Conservation (phyloP, 2,329 filamentous ascomycete genomes). For the Emydomyces testavorans region DNA sequence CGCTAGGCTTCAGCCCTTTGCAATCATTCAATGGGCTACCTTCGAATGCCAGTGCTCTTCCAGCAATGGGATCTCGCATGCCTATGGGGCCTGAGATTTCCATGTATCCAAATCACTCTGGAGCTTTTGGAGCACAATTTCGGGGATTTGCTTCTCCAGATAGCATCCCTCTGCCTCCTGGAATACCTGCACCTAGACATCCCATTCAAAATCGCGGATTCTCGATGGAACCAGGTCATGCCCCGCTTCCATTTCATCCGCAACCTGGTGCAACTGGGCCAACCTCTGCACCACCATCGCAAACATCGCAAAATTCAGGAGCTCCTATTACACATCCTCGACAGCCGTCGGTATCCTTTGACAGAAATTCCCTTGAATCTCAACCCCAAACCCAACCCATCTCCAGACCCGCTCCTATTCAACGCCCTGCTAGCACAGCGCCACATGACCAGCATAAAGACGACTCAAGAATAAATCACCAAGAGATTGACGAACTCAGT, state of each 20-base stretch:
- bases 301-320: conserved; percentile 26
- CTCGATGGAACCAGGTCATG: conserved; percentile 37
- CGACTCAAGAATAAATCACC: conserved; percentile 34
- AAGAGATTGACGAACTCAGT: conserved; percentile 59
- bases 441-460: conserved; percentile 39
- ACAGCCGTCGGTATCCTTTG: conserved; percentile 57
- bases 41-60: conserved; percentile 45
- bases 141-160: conserved; percentile 43
- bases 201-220: conserved; percentile 47
- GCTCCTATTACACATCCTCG: conserved; percentile 54
- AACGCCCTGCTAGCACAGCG: conserved; percentile 64
- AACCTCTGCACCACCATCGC: conserved; percentile 25
- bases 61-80: conserved; percentile 42
- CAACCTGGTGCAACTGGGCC: conserved; percentile 34
- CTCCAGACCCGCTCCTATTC: conserved; percentile 72
- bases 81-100: conserved; percentile 43
- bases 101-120: conserved; percentile 43
- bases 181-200: conserved; percentile 50
- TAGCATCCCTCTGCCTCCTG: conserved; percentile 45
- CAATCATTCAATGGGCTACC: conserved; percentile 47
- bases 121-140: conserved; percentile 44
- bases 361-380: conserved; percentile 49
- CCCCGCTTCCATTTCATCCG: conserved; percentile 32
- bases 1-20: conserved; percentile 40
- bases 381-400: conserved; percentile 58